Percentiles rank a stretch among this genome's conserved stretches.
Conservation (phyloP, 441 rosid genomes). For the Pelargonium cotyledonis region DNA sequence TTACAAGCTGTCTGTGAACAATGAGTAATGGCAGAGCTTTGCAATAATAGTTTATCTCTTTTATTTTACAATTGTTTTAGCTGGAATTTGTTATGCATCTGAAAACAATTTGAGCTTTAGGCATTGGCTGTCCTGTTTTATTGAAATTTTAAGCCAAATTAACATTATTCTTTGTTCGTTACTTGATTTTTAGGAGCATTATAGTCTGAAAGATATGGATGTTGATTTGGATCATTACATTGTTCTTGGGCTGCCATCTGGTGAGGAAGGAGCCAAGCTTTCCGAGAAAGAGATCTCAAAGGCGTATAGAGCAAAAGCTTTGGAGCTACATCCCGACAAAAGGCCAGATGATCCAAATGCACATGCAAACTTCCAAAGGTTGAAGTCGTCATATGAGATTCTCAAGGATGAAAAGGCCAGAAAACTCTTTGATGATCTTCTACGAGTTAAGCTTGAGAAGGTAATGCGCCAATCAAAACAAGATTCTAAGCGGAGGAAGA, state of each 20-base stretch:
- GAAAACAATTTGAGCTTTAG: too few species aligned
- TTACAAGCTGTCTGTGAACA: too few species aligned
- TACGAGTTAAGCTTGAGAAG: conserved; percentile 59
- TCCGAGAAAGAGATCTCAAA: conserved; percentile 64
- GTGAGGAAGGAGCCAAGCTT: conserved; percentile 73
- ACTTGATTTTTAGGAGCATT: background rate
- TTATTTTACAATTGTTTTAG: too few species aligned
- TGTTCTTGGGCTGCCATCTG: conserved; percentile 71
- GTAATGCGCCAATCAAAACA: conserved; percentile 42
- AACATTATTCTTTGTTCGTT: too few species aligned
- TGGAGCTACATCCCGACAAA: conserved; percentile 81
- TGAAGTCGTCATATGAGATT: conserved; percentile 70
- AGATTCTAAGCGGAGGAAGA: conserved; percentile 61
- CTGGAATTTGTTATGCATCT: too few species aligned
- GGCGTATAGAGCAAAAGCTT: conserved; percentile 68
- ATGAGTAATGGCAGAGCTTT: too few species aligned
- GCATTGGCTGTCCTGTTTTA: too few species aligned
- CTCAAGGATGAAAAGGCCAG: conserved; percentile 73
- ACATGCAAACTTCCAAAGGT: conserved; percentile 63
- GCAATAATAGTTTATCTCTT: too few species aligned
- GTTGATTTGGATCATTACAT: conserved; percentile 58
- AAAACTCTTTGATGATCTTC: conserved; percentile 70
- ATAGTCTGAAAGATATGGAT: conserved; percentile 28
- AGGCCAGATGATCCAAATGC: conserved; percentile 83
- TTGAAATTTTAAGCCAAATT: too few species aligned